Evolutionary conservation across 805 yeast genomes (phyloP).

Genomic region (Jamesozyma jinghongensis): DNA sequence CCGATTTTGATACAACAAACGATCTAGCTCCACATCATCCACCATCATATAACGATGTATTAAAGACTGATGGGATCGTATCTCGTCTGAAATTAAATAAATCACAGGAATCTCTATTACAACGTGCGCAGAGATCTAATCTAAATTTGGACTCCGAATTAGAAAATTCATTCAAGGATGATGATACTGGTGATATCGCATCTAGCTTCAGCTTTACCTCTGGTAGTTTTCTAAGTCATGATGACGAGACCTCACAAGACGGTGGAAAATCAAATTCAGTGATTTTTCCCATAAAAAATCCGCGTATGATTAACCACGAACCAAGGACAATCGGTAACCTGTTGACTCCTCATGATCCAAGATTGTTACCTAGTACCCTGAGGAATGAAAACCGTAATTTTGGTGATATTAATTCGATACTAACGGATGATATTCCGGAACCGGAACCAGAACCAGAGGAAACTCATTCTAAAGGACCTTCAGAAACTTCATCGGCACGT

Average conservation of each 20-base stretch:
- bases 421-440: slow-evolving; percentile 7
- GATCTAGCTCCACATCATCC: slow-evolving; percentile 23
- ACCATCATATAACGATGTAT: slow-evolving; percentile 30
- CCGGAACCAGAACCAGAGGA: slow-evolving; percentile 3
- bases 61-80: slow-evolving; percentile 13
- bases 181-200: slow-evolving; percentile 12
- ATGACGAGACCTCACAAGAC: too few species aligned
- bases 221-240: too few species aligned
- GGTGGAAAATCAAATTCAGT: too few species aligned
- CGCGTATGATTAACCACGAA: neutral
- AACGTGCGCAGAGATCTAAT: slow-evolving; percentile 3
- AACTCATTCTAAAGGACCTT: slow-evolving; percentile 3
- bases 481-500: slow-evolving; percentile 11
- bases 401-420: slow-evolving; percentile 21
- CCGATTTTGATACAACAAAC: slow-evolving; percentile 11
- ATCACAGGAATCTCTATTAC: slow-evolving; percentile 11
- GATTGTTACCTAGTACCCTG: slow-evolving; percentile 21
- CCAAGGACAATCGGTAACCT: neutral
- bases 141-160: slow-evolving; percentile 5
- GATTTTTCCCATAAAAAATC: neutral
- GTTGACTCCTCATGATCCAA: slow-evolving; percentile 1
- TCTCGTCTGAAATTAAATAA: slow-evolving; percentile 3
- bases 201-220: slow-evolving; percentile 11
- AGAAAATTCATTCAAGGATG: slow-evolving; percentile 4
- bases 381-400: slow-evolving; percentile 19